Evolutionary conservation across 495 filamentous ascomycete species (phyloP).

Genomic region (Ramalina intermedia): DNA sequence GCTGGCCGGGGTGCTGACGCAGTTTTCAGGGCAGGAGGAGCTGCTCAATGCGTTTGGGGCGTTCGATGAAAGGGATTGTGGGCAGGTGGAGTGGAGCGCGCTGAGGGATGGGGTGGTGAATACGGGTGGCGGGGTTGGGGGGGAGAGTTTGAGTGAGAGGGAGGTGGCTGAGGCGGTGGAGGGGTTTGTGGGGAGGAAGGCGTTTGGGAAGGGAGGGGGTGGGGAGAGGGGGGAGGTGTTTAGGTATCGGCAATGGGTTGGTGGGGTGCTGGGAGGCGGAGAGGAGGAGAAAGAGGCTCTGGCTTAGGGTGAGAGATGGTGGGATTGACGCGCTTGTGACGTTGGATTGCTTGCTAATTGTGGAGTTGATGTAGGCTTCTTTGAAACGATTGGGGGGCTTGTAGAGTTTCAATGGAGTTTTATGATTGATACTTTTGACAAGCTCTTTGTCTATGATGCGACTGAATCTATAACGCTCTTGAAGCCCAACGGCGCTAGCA

Average conservation of each 20-base stretch:
- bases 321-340: no score
- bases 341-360: no score
- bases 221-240: slow-evolving; percentile 52
- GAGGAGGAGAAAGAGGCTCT: slow-evolving; percentile 25
- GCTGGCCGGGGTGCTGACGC: slow-evolving; percentile 54
- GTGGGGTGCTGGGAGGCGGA: slow-evolving; percentile 24
- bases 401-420: no score
- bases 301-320: background rate
- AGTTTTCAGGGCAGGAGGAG: slow-evolving; percentile 59
- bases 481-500: no score
- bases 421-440: no score
- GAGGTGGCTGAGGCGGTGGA: slow-evolving; percentile 74
- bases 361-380: no score
- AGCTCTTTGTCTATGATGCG: no score
- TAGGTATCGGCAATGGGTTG: slow-evolving; percentile 65
- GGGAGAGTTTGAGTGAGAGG: slow-evolving; percentile 52
- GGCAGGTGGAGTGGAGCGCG: slow-evolving; percentile 74
- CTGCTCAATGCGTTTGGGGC: slow-evolving; percentile 78
- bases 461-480: no score
- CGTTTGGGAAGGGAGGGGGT: slow-evolving; percentile 43
- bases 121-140: slow-evolving; percentile 56
- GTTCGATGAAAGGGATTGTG: slow-evolving; percentile 91
- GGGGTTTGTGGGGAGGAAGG: slow-evolving; percentile 70
- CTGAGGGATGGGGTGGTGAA: slow-evolving; percentile 69
- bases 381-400: no score